phyloP scores from a whole-genome alignment of 2,329 filamentous ascomycete genomes.

The Penicillium sp. region DNA sequence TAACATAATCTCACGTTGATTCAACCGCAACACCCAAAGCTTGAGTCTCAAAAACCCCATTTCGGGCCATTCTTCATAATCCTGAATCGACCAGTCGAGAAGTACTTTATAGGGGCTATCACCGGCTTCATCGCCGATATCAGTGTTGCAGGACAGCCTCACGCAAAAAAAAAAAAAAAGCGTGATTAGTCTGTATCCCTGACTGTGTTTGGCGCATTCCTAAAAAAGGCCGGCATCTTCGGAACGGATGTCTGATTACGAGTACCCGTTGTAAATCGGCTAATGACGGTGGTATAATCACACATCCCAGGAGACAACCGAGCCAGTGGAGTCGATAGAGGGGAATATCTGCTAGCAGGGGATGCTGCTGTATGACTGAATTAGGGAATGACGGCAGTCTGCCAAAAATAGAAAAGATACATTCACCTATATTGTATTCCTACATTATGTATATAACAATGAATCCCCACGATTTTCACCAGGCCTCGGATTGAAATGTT shows the following conservation, averaged over 20 bases:
- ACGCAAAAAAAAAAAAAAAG: neutral
- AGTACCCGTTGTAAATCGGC: neutral
- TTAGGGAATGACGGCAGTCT: neutral
- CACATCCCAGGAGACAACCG: neutral
- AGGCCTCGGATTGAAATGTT: neutral
- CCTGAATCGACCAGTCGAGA: neutral
- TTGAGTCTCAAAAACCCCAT: neutral
- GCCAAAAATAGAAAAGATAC: neutral
- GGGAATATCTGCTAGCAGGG: neutral
- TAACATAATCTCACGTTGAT: neutral
- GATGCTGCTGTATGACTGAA: conserved; percentile 1
- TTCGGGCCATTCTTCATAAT: neutral
- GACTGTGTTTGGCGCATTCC: neutral
- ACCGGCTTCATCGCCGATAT: neutral
- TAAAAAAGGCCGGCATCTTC: neutral
- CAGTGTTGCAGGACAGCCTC: neutral
- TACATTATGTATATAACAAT: neutral
- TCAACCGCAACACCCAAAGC: neutral
- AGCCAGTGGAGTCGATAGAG: conserved; percentile 2
- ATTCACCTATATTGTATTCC: neutral
- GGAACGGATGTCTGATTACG: conserved; percentile 1
- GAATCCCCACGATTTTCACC: neutral
- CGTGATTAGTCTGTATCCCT: neutral
- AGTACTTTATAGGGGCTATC: neutral
- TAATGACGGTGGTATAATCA: conserved; percentile 1